Evolutionary conservation across 2,329 filamentous ascomycete genomes (phyloP), one percentile per base, ranked within the genome.

Genomic region (Fusarium gaditjirri): DNA sequence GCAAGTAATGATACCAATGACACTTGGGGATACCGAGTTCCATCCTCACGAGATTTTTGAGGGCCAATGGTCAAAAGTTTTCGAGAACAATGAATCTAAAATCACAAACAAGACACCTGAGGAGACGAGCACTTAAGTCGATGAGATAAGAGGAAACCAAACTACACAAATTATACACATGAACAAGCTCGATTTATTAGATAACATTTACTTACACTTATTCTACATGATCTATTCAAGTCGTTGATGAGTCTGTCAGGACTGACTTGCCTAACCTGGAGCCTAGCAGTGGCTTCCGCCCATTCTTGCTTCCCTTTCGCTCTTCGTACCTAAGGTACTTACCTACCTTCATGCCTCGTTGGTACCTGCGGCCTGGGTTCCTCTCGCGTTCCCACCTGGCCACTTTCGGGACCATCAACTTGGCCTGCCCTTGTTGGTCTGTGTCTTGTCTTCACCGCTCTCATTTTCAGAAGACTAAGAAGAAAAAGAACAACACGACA

Each of bases 401-500:
- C 70, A 49, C 41, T 13, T 71, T 44, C 33, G 38, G 67, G 70
- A 42, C 70, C 70, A 36, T 23, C 31, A 50, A 25, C 47, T 35
- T 61, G 35, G 52, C n/a, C 23, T 69, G 8, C n/a, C 25, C 43
- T 27, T 67, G 57, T 71, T 67, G 61, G 70, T 42, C 66, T 46
- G 36, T 27, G 54, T 46, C 25, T 41, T 38, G n/a, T 23, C 42
- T 46, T 67, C 65, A 72, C 70, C 70, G 70, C 68, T 54, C 54
- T 49, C 43, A 25, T 52, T 33, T 43, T 25, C 23, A 39, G 42
- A 29, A 46, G 50, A 53, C 35, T 9, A 53, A 53, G 19, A 70
- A 57, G n/a, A 23, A 66, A 57, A 50, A 68, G 56, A 27, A 50
- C 42, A 43, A 44, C 35, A 58, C 54, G 31, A 50, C 52, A 21